These are phyloP conservation scores for Talinum fruticosum DNA, from an alignment of 148 eudicot genomes.

Conservation along the genomic window DNA sequence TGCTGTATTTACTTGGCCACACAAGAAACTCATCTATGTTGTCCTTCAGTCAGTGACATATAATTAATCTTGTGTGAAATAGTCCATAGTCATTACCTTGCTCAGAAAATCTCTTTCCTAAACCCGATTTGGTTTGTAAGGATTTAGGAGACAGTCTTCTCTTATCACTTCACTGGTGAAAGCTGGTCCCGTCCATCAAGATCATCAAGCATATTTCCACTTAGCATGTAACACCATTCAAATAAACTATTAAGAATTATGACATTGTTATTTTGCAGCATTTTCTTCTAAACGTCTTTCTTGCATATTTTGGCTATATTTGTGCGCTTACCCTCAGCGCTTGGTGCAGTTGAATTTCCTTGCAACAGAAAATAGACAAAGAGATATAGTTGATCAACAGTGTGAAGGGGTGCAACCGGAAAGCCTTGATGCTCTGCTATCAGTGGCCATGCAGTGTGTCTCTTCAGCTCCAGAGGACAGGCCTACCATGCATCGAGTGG, in stretches of 20 bases:
- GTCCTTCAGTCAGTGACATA: neutral
- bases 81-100: neutral
- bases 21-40: neutral
- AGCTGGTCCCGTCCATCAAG: neutral
- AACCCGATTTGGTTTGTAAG: too few species aligned
- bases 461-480: conserved; percentile 91
- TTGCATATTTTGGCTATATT: neutral
- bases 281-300: neutral
- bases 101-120: neutral
- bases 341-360: conserved; percentile 74
- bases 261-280: too few species aligned
- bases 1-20: neutral
- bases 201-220: neutral
- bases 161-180: too few species aligned
- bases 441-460: conserved; percentile 79
- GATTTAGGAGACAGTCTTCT: too few species aligned
- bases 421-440: conserved; percentile 75
- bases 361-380: conserved; percentile 65
- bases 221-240: too few species aligned
- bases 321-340: neutral
- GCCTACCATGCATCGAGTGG: conserved; percentile 97
- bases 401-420: conserved; percentile 84
- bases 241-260: too few species aligned
- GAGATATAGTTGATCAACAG: conserved; percentile 71
- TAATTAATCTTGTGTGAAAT: neutral